Base-by-base conservation (phyloP, 2,329 filamentous ascomycete genomes). In the Teratosphaeria pseudoeucalypti region DNA sequence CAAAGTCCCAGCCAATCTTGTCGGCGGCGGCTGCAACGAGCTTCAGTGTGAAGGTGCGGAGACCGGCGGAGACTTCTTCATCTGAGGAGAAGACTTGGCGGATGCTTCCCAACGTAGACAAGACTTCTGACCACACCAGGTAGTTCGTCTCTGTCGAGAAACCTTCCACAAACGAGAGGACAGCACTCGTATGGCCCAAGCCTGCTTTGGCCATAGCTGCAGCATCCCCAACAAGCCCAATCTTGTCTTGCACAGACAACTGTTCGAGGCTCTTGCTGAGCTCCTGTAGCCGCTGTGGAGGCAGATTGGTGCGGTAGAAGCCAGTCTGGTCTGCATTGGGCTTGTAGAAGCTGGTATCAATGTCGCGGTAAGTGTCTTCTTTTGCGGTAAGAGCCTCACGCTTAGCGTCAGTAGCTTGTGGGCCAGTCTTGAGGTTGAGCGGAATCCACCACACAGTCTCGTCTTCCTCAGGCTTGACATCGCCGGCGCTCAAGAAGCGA, bases 371-470 rank as follows among this genome's bases (percentile, higher is more conserved):
- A 12, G 85, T 91, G 58, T 90, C 86, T 66, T 89, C 82, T 76
- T 90, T 96, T 59, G 82, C 78, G 0, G 85, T 88, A 53, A 99
- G 79, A 57, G 89, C 86, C 43, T 86, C 79, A 23, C 82, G 78
- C 60, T 86, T 79, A 57, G 87, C 78, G 7, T 82, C 83, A 37
- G 84, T 77, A 34, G 85, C 78, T 26, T 86, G 81, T 43, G 81
- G 77, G 68, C 90, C 90, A 57, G 90, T 88, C 73, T 91, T 88
- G 32, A 99, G 79, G 14, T 88, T 88, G 34, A 99, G 82, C 16
- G 94, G 94, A 61, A 97, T 84, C 92, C 94, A 99, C 94, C 94
- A 99, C 23, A 85, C 86, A 2, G 92, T 96, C 69, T 88, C 81
- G 70, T 99, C 92, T 66, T 99, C 94, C 70, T 95, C 89, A 1